Base-by-base conservation (phyloP, 1,284 basidiomycete species). In the Sutorius eximius region DNA sequence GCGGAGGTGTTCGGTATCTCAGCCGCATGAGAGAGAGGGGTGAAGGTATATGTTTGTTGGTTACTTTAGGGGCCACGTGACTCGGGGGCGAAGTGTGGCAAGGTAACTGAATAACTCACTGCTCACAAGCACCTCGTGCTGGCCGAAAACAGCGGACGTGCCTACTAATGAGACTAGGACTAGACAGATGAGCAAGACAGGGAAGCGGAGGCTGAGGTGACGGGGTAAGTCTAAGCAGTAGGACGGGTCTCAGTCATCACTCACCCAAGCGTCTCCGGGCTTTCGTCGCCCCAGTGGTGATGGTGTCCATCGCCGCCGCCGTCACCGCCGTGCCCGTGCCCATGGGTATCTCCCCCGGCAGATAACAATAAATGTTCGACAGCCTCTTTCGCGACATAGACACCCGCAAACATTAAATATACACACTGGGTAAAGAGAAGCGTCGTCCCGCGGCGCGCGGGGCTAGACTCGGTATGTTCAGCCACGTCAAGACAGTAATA, bases 331-430 rank as follows among this genome's bases (percentile, higher is more conserved):
- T 63, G 64, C 1, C 66, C 66, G 18, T 71, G 69, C 2, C 57
- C 65, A 3, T 70, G 70, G 1, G 58, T 41, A 20, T 51, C 49
- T 29, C 64, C 73, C 53, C 78, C 86, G 51, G 71, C 79, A 58
- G 75, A 83, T 54, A 94, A 77, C 8, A 94, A 66, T 34, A 93
- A 69, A 67, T 93, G 91, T 71, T 95, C 93, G 3, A 97, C 77
- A 1, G 91, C 89, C 76, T 98, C 95, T 67, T 97, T 98, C 66
- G 91, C 93, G 24, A 96, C 89, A 71, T 97, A 98, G 8, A 96
- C 86, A 0, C 91, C 87, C 0, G 92, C 83, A 67, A 98, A 97
- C 68, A 95, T 83, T 52, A 98, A 78, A 73, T 95, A 97, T 20
- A 96, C 86, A 15, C 86, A 83, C 68, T 97, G 93, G 1, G 91